These are phyloP conservation scores for Fusarium falciforme DNA, from an alignment of 2,329 filamentous ascomycete genomes.

Conservation along the genomic window DNA sequence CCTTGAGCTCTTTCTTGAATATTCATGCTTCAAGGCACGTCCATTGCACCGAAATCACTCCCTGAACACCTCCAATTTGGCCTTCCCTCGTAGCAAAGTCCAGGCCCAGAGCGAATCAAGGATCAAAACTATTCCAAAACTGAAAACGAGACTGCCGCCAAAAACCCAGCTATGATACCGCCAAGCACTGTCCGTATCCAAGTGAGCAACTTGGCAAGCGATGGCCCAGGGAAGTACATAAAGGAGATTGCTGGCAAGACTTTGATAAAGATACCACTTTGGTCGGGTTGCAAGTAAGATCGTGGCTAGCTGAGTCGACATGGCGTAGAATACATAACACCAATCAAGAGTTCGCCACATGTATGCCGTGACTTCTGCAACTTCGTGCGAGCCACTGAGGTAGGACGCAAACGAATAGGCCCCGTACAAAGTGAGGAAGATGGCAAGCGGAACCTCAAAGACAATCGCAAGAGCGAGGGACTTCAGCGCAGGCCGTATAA, in stretches of 20 bases:
- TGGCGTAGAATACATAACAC: constrained; percentile 78
- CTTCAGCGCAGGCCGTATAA: constrained; percentile 64
- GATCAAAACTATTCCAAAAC: constrained; percentile 65
- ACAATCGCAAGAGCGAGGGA: constrained; percentile 65
- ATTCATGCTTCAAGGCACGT: neutral
- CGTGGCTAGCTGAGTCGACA: constrained; percentile 72
- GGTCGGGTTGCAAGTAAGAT: constrained; percentile 73
- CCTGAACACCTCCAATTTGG: constrained; percentile 52
- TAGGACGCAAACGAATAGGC: constrained; percentile 71
- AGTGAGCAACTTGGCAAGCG: constrained; percentile 61
- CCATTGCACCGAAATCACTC: neutral
- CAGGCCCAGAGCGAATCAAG: constrained; percentile 65
- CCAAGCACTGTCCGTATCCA: constrained; percentile 70
- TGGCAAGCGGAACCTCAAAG: constrained; percentile 71
- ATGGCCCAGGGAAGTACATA: constrained; percentile 80
- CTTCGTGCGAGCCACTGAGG: constrained; percentile 66
- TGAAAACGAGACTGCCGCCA: constrained; percentile 75
- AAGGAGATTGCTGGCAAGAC: constrained; percentile 72
- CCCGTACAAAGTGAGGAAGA: constrained; percentile 71
- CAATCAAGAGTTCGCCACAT: constrained; percentile 74
- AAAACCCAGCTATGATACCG: constrained; percentile 75
- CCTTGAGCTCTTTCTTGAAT: neutral
- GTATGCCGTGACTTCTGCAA: constrained; percentile 69
- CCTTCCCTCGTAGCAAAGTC: constrained; percentile 58
- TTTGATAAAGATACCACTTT: constrained; percentile 76